These are phyloP conservation scores for Chaetoscypha palmicola DNA, from an alignment of 2,329 filamentous ascomycete species.

Conservation along the genomic window DNA sequence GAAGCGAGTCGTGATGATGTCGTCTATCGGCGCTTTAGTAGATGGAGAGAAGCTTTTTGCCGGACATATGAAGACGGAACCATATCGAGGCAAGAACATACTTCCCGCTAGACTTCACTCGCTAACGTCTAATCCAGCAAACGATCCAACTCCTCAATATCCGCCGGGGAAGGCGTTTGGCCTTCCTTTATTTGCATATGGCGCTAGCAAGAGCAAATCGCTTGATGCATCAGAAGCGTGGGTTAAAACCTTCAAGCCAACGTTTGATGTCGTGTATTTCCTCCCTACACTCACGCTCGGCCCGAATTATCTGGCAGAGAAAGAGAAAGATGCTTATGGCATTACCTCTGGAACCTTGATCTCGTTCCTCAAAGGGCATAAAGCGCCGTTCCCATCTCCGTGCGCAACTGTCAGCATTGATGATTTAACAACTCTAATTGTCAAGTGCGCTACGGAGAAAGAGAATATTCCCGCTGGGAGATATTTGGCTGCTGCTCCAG, in stretches of 20 bases:
- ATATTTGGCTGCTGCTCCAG: not conserved
- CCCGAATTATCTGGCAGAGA: not conserved
- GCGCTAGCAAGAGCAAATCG: not conserved
- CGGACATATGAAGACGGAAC: not conserved
- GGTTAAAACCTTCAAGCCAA: not conserved
- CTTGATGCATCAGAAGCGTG: not conserved
- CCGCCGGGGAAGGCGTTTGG: not conserved
- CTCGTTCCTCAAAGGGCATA: not conserved
- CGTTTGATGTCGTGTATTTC: not conserved
- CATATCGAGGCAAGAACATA: not conserved
- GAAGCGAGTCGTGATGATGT: slow-evolving; percentile 21
- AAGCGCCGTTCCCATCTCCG: not conserved
- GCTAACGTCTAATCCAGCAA: no score
- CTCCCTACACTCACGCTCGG: not conserved
- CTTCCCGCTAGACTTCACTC: no score
- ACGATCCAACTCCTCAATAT: slow-evolving; percentile 10
- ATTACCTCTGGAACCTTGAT: not conserved
- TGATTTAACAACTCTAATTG: not conserved
- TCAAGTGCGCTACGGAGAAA: not conserved
- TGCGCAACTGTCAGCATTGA: not conserved
- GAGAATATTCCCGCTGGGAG: not conserved
- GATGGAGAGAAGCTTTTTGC: slow-evolving; percentile 7
- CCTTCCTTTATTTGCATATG: not conserved
- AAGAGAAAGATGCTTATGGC: not conserved
- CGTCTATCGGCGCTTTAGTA: slow-evolving; percentile 23